phyloP scores from a whole-genome alignment of 2,329 filamentous ascomycete species.

The Colletotrichum truncatum region DNA sequence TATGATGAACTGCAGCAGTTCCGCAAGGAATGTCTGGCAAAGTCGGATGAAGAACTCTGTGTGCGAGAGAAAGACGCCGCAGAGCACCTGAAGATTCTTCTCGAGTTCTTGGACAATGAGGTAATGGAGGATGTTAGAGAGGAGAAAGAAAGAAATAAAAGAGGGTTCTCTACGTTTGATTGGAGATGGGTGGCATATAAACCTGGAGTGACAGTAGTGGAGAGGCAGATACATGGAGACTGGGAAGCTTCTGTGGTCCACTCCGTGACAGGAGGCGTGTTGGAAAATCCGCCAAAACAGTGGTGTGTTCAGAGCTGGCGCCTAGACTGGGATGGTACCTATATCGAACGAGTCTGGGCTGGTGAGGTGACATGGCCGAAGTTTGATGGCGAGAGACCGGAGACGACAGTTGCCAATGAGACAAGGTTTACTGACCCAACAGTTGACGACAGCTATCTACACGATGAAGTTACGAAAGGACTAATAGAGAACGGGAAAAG shows the following conservation, averaged over 20 bases:
- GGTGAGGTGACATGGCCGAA: neutral
- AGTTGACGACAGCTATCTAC: neutral
- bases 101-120: slow-evolving; percentile 34
- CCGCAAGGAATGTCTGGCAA: neutral
- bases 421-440: neutral
- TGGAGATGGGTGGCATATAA: slow-evolving; percentile 31
- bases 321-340: neutral
- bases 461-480: neutral
- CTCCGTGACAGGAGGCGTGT: neutral
- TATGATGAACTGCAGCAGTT: neutral
- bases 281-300: neutral
- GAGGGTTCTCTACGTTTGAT: slow-evolving; percentile 32
- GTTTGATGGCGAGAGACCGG: neutral
- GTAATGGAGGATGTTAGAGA: slow-evolving; percentile 34
- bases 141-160: slow-evolving; percentile 33
- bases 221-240: neutral
- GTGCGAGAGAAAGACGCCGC: slow-evolving; percentile 20
- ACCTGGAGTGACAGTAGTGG: slow-evolving; percentile 18
- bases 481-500: neutral
- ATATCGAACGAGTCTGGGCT: neutral
- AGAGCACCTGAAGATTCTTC: slow-evolving; percentile 29
- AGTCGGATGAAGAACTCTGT: slow-evolving; percentile 9
- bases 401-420: neutral
- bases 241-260: neutral
- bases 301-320: neutral